A percentile compares a stretch with the other conserved stretches of the same genome.
Conservation (phyloP, 176 grass and related monocot genomes). For the Alloteropsis semialata region DNA sequence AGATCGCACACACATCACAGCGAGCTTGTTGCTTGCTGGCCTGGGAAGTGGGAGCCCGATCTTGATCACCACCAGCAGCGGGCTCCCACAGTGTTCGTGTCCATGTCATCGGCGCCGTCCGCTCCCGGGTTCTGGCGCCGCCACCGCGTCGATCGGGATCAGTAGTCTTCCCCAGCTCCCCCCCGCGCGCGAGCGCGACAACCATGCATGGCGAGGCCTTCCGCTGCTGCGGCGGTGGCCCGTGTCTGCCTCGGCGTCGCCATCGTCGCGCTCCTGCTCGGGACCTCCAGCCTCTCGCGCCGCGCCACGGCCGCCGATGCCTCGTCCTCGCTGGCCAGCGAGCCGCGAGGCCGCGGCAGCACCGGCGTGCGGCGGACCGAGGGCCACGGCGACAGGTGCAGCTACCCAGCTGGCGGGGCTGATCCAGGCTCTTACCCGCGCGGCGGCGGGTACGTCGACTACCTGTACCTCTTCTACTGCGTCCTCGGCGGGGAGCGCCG, state of each 20-base stretch:
- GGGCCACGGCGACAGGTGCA: slow-evolving; percentile 6
- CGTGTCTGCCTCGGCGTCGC: neutral
- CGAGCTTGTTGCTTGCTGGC: no score
- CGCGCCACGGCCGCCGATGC: neutral
- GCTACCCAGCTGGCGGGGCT: neutral
- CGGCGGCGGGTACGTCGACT: slow-evolving; percentile 55
- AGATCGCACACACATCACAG: no score
- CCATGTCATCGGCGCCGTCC: neutral
- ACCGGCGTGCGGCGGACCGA: slow-evolving; percentile 5
- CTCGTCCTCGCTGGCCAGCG: neutral
- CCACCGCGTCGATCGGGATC: neutral
- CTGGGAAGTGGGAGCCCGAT: no score
- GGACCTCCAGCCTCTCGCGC: neutral
- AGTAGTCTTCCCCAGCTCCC: neutral
- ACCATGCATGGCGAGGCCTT: slow-evolving; percentile 30
- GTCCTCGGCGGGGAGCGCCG: slow-evolving; percentile 28
- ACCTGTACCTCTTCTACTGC: slow-evolving; percentile 62
- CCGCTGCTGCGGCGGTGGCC: neutral
- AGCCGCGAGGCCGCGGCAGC: neutral
- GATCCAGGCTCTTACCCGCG: neutral
- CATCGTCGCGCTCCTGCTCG: slow-evolving; percentile 31
- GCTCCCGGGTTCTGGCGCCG: neutral
- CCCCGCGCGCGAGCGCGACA: neutral
- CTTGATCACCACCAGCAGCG: no score
- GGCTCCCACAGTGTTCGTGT: neutral